Conservation (phyloP, 1,284 basidiomycete genomes). For the Porodaedalea pini region DNA sequence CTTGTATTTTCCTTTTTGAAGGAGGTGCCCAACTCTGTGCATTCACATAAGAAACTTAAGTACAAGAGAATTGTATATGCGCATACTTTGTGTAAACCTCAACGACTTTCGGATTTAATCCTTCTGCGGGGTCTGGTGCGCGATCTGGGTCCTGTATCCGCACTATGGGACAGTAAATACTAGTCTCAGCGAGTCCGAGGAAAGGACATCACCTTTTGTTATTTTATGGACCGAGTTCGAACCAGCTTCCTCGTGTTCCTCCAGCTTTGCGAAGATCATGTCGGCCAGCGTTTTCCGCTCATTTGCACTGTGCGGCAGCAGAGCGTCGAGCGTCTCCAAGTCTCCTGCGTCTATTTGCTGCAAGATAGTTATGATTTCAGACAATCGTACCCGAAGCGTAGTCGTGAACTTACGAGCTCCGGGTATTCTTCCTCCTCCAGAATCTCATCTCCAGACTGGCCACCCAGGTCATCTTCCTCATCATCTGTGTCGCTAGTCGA, state of each 20-base stretch:
- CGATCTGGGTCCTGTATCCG: conserved; percentile 47
- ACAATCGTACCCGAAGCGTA: background rate
- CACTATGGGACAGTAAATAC: conserved; percentile 3
- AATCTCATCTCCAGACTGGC: conserved; percentile 29
- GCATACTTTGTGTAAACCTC: conserved; percentile 89
- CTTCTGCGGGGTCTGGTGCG: conserved; percentile 80
- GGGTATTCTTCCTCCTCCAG: conserved; percentile 45
- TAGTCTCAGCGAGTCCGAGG: conserved; percentile 12
- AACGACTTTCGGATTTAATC: conserved; percentile 94
- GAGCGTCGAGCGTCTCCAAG: conserved; percentile 77
- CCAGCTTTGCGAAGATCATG: conserved; percentile 91
- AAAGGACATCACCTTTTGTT: conserved; percentile 45
- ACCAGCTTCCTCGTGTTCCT: conserved; percentile 49
- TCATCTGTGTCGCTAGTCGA: conserved; percentile 28
- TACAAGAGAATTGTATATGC: background rate
- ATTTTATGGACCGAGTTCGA: conserved; percentile 51
- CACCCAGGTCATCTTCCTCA: conserved; percentile 32
- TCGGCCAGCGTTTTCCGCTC: conserved; percentile 89
- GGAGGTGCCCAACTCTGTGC: conserved; percentile 77
- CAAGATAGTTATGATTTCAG: conserved; percentile 10
- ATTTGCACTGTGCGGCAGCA: conserved; percentile 68
- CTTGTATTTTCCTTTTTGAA: conserved; percentile 77
- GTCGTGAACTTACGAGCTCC: conserved; percentile 37
- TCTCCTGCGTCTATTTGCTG: conserved; percentile 90
- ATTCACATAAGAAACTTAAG: conserved; percentile 4